These are phyloP conservation scores for Candida khao-thaluensis DNA, from an alignment of 805 yeast genomes.

Conservation along the genomic window DNA sequence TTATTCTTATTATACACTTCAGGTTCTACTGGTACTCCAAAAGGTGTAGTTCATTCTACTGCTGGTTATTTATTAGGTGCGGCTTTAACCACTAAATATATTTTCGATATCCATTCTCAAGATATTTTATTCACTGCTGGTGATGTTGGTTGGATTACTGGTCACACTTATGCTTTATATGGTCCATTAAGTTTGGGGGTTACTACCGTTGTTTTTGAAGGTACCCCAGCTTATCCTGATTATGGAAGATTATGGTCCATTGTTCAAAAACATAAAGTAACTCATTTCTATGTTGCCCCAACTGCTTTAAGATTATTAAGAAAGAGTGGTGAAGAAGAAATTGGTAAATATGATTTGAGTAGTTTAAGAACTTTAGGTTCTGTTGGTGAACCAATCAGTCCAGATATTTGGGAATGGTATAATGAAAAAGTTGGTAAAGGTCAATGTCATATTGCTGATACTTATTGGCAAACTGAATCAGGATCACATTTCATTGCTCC, in stretches of 20 bases:
- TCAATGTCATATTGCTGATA: slow-evolving; percentile 71
- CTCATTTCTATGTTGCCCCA: slow-evolving; percentile 83
- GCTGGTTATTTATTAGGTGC: slow-evolving; percentile 80
- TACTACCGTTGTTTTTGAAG: slow-evolving; percentile 79
- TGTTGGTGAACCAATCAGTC: slow-evolving; percentile 84
- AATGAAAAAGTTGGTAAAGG: slow-evolving; percentile 68
- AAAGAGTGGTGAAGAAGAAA: slow-evolving; percentile 66
- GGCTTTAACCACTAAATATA: slow-evolving; percentile 67
- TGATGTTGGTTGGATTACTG: slow-evolving; percentile 91
- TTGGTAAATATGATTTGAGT: slow-evolving; percentile 59
- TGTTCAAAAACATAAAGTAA: slow-evolving; percentile 66
- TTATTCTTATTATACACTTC: slow-evolving; percentile 79
- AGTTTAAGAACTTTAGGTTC: slow-evolving; percentile 73
- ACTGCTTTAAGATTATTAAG: slow-evolving; percentile 76
- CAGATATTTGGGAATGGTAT: slow-evolving; percentile 88
- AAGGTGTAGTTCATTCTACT: slow-evolving; percentile 80
- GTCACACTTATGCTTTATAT: slow-evolving; percentile 79
- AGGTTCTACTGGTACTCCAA: slow-evolving; percentile 87
- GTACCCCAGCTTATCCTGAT: slow-evolving; percentile 84
- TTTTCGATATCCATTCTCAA: slow-evolving; percentile 71
- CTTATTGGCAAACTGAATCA: slow-evolving; percentile 89
- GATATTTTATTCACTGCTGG: slow-evolving; percentile 84
- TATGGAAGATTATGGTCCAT: slow-evolving; percentile 80
- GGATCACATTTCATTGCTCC: slow-evolving; percentile 81
- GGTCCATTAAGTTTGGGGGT: slow-evolving; percentile 79